A percentile compares a stretch with the other conserved stretches of the same genome.
These are phyloP conservation scores for Cercospora nicotianae DNA, from an alignment of 2,329 filamentous ascomycete genomes.

Conservation along the genomic window DNA sequence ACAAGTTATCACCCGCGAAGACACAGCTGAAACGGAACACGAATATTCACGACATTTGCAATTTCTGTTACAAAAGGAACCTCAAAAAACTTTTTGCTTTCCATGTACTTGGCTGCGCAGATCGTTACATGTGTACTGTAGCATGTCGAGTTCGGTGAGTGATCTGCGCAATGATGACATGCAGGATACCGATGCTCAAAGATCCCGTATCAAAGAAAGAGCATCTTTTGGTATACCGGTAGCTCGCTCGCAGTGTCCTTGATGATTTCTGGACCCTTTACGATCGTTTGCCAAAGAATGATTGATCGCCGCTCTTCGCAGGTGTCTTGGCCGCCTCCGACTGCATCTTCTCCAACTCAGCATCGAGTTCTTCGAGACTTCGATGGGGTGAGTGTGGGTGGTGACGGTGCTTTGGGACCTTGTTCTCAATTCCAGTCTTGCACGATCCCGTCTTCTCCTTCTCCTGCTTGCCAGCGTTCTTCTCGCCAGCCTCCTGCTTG, in stretches of 20 bases:
- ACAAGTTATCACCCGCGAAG: too few relatives aligned
- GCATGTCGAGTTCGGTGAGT: not conserved
- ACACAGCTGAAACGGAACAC: too few relatives aligned
- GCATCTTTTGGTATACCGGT: not conserved
- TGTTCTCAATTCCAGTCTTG: not conserved
- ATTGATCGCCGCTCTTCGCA: not conserved
- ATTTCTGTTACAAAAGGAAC: too few relatives aligned
- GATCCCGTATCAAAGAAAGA: not conserved
- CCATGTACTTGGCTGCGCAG: not conserved
- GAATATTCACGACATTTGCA: too few relatives aligned
- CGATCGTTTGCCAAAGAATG: not conserved
- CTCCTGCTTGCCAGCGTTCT: not conserved
- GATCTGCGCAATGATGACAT: not conserved
- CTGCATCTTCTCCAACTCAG: not conserved
- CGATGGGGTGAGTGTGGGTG: not conserved
- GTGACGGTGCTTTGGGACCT: not conserved
- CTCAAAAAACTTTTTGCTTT: not conserved
- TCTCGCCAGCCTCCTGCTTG: not conserved
- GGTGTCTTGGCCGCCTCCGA: not conserved
- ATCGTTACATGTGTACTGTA: not conserved
- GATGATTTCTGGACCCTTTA: not conserved
- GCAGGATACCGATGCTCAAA: not conserved
- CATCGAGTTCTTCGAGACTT: not conserved
- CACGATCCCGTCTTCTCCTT: not conserved
- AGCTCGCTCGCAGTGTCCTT: not conserved